phyloP scores from a whole-genome alignment of 1,284 basidiomycete species.

The Malassezia dermatis region DNA sequence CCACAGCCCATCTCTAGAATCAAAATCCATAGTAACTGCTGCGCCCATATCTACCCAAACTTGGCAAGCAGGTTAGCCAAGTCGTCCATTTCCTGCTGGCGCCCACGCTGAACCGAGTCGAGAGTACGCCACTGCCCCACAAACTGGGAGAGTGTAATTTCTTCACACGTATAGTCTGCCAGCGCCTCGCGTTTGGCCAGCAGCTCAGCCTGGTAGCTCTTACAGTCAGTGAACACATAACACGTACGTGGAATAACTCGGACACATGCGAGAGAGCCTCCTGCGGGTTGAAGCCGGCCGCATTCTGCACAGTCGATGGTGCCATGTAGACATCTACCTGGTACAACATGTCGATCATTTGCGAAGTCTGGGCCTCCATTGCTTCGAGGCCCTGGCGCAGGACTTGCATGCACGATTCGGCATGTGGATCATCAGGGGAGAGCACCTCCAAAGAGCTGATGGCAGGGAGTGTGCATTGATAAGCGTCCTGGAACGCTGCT shows the following conservation, averaged over 20 bases:
- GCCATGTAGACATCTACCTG: conserved; percentile 25
- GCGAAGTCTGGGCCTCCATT: conserved; percentile 16
- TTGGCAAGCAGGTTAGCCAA: conserved; percentile 36
- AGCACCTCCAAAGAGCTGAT: conserved; percentile 4
- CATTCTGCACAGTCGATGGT: conserved; percentile 6
- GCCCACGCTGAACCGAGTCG: conserved; percentile 26
- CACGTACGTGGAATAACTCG: conserved; percentile 37
- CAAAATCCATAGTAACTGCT: not conserved
- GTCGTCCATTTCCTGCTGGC: conserved; percentile 40
- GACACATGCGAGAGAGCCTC: conserved; percentile 29
- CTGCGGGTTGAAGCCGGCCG: conserved; percentile 26
- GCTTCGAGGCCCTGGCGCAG: conserved; percentile 14
- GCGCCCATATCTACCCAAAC: conserved; percentile 18
- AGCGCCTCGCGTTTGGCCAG: conserved; percentile 33
- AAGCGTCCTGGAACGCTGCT: conserved; percentile 7
- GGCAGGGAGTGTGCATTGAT: conserved; percentile 7
- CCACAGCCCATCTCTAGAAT: not conserved
- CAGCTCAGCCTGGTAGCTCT: conserved; percentile 40
- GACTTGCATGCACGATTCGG: conserved; percentile 6
- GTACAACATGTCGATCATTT: conserved; percentile 27
- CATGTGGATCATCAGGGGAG: not conserved
- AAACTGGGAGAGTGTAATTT: conserved; percentile 26
- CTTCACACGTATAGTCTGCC: conserved; percentile 41
- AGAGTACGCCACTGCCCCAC: conserved; percentile 23
- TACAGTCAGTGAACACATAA: not conserved